phyloP scores from a whole-genome alignment of 345 rosid species.

The Cochlearia excelsa region DNA sequence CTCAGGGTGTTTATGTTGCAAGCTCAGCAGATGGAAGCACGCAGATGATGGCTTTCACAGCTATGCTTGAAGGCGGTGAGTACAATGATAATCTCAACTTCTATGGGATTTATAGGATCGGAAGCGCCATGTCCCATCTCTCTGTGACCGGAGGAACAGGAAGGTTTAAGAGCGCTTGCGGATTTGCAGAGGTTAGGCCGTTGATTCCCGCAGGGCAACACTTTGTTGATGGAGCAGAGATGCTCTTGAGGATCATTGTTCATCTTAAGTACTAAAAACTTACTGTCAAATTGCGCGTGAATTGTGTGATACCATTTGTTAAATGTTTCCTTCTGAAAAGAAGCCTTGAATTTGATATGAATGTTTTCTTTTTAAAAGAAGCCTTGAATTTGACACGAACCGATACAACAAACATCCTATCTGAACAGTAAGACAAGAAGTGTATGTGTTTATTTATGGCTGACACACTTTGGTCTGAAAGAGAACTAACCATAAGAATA shows the following conservation, averaged over 20 bases:
- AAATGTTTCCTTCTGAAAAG: too few relatives aligned
- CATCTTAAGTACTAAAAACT: constrained; percentile 42
- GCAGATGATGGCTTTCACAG: constrained; percentile 96
- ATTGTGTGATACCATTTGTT: too few relatives aligned
- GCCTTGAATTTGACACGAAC: too few relatives aligned
- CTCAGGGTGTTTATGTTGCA: constrained; percentile 89
- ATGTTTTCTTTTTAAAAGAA: too few relatives aligned
- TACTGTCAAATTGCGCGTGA: too few relatives aligned
- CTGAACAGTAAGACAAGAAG: too few relatives aligned
- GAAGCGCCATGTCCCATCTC: constrained; percentile 66
- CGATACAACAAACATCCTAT: too few relatives aligned
- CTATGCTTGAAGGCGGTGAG: constrained; percentile 88
- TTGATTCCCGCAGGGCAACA: constrained; percentile 77
- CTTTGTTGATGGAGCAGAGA: constrained; percentile 67
- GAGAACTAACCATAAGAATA: constrained; percentile 7
- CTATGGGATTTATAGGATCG: constrained; percentile 71
- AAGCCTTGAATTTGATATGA: too few relatives aligned
- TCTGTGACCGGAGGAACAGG: constrained; percentile 93
- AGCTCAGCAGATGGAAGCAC: constrained; percentile 78
- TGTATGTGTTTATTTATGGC: background rate
- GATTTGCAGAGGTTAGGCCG: constrained; percentile 70
- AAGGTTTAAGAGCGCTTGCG: constrained; percentile 59
- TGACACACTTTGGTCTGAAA: background rate
- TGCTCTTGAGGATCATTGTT: constrained; percentile 62
- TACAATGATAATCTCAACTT: constrained; percentile 88